A percentile compares a stretch with the other conserved stretches of the same genome.
phyloP scores from a whole-genome alignment of 2,329 filamentous ascomycete species.

The Orbilia brochopaga region DNA sequence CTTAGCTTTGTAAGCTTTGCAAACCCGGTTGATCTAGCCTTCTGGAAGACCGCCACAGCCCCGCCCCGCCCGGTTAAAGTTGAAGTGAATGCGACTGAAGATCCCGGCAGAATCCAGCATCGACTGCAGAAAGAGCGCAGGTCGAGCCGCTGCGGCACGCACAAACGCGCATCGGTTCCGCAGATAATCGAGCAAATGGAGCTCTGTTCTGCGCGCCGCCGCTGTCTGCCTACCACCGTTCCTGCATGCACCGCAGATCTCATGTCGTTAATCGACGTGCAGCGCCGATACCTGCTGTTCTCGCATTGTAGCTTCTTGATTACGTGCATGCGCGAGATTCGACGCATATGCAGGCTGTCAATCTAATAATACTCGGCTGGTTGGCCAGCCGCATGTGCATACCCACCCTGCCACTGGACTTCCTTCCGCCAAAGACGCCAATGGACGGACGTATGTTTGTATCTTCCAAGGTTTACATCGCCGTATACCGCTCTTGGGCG shows the following conservation, averaged over 20 bases:
- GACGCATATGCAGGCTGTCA: too few species aligned
- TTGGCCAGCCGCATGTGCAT: too few species aligned
- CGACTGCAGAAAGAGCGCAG: background rate
- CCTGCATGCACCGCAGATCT: background rate
- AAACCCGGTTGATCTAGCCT: constrained; percentile 7
- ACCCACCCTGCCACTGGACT: too few species aligned
- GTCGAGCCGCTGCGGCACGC: background rate
- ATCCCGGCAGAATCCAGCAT: background rate
- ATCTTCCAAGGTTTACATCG: too few species aligned
- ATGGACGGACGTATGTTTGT: too few species aligned
- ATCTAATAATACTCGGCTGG: too few species aligned
- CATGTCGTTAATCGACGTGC: background rate
- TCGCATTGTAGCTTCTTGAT: too few species aligned
- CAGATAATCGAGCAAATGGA: background rate
- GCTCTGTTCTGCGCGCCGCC: background rate
- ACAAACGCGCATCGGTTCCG: background rate
- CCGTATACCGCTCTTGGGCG: too few species aligned
- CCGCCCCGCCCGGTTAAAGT: constrained; percentile 10
- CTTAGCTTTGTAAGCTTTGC: background rate
- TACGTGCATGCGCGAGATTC: too few species aligned
- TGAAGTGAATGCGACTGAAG: background rate
- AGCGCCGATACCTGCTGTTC: too few species aligned
- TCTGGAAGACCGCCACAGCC: background rate
- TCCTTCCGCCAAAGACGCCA: too few species aligned
- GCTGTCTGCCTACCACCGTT: background rate